Base-by-base conservation (phyloP, 495 filamentous ascomycete genomes). In the Acidiella bohemica region DNA sequence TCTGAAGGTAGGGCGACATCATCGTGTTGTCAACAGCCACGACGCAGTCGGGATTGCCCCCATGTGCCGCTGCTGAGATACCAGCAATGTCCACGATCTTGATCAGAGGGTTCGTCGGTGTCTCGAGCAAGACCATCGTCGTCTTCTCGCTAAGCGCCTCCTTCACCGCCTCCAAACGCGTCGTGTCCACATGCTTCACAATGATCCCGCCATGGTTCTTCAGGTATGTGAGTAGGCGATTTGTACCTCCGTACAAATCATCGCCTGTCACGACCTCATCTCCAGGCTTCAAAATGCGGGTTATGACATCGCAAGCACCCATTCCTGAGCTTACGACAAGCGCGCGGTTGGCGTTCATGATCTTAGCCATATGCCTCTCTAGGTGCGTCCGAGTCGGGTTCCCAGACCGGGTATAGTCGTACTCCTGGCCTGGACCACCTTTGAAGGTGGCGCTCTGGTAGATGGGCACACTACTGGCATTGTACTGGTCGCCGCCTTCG, bases 391-490 rank as follows among this genome's bases (percentile, higher is more conserved):
- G 75, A 33, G 90, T 97, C 13, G 90, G 90, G 56, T 97, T 97
- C 21, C 90, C 90, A 24, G 85, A 93, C 18, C 90, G 79, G 26
- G 90, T 94, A 69, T 97, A 97, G 68, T 97, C 90, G 65, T 96
- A 97, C 60, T 95, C 87, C 75, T 45, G 69, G 73, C 39, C 85
- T 86, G 38, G 74, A 73, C 65, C 95, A 14, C 47, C 90, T 62
- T 96, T 96, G 68, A 97, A 97, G 26, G 90, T 97, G 31, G 90
- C 90, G 36, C 82, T 88, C 76, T 83, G 90, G 60, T 97, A 97
- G 55, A 97, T 95, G 29, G 90, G 90, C 51, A 90, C 80, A 56
- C 84, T 93, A 51, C 82, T 90, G 31, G 90, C 73, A 59, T 88
- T 86, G 64, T 95, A 93, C 63, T 97, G 90, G 60, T 97, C 90